Conservation (phyloP, 495 filamentous ascomycete species). For the Aspergillus carlsbadensis region DNA sequence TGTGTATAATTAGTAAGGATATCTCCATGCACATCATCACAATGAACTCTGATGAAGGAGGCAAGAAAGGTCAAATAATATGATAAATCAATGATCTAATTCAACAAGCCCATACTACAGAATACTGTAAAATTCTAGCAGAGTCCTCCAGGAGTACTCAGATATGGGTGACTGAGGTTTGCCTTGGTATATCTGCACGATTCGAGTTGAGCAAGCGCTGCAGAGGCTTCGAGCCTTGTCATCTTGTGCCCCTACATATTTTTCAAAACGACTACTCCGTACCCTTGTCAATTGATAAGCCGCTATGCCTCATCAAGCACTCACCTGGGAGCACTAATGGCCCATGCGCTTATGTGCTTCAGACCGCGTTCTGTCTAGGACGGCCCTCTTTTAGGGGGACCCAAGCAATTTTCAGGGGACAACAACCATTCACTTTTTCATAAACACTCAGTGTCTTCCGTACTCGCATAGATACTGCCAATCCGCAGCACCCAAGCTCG, state of each 20-base stretch:
- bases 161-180: too few species aligned
- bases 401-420: neutral
- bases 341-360: neutral
- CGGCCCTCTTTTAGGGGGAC: neutral
- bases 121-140: constrained; percentile 46
- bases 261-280: neutral
- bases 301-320: constrained; percentile 5
- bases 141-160: neutral
- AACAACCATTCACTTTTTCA: neutral
- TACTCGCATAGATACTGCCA: neutral
- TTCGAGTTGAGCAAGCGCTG: too few species aligned
- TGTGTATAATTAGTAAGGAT: constrained; percentile 71
- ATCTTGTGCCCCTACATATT: neutral
- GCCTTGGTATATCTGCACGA: too few species aligned
- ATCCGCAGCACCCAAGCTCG: neutral
- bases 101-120: too few species aligned
- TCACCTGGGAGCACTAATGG: neutral
- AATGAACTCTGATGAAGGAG: constrained; percentile 66
- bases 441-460: neutral
- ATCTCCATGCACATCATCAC: constrained; percentile 49
- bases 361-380: constrained; percentile 1
- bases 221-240: too few species aligned
- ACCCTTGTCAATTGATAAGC: neutral
- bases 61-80: constrained; percentile 26
- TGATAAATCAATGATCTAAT: neutral